Evolutionary conservation across 352 stramenopile species (phyloP).

Genomic region (Globisporangium uncinulatum): DNA sequence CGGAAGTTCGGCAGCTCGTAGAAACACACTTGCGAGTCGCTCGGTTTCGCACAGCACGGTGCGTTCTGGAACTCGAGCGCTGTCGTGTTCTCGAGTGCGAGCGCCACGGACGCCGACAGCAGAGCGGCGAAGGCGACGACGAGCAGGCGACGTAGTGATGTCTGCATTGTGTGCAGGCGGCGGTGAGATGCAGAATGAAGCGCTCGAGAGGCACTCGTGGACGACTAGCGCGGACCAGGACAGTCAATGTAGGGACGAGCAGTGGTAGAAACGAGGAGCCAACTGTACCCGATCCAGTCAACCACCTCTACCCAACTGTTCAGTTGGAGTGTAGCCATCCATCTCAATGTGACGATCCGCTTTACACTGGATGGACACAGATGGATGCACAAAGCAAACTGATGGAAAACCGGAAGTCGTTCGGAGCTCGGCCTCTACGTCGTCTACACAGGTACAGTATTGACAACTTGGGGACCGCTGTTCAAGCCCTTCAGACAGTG

Average conservation of each 20-base stretch:
- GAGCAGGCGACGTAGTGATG: background rate
- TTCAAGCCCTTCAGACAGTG: too few species aligned
- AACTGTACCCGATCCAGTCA: background rate
- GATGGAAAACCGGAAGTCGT: too few species aligned
- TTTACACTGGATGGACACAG: background rate
- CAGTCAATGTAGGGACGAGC: background rate
- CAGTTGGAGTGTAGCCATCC: background rate
- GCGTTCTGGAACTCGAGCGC: slow-evolving; percentile 12
- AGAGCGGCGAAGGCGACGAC: background rate
- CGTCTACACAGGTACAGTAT: too few species aligned
- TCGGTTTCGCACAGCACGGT: slow-evolving; percentile 6
- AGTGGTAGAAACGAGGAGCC: background rate
- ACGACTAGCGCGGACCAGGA: background rate
- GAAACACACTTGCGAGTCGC: slow-evolving; percentile 9
- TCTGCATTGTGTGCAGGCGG: background rate
- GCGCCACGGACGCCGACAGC: too few species aligned
- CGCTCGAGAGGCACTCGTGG: background rate
- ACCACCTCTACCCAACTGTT: too few species aligned
- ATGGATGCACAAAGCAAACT: too few species aligned
- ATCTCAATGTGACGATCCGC: background rate
- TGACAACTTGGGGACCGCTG: too few species aligned
- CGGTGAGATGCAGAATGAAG: background rate
- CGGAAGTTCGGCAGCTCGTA: slow-evolving; percentile 10
- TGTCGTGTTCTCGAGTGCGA: slow-evolving; percentile 12
- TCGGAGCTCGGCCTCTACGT: background rate